These are phyloP conservation scores for Phylloporus sp. DNA, from an alignment of 1,284 basidiomycete genomes.

Conservation along the genomic window DNA sequence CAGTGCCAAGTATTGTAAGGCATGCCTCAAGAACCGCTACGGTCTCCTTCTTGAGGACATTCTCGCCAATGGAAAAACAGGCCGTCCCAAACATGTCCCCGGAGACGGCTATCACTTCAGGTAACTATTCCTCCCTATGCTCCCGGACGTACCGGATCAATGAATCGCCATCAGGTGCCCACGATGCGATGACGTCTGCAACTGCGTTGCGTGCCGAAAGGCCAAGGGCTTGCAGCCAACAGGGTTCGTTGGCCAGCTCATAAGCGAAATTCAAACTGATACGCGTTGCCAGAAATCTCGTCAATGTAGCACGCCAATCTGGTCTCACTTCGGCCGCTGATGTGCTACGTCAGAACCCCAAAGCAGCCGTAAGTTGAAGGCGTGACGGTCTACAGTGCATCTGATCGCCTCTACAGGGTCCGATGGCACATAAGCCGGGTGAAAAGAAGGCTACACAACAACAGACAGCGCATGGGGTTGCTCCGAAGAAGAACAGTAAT, in stretches of 20 bases:
- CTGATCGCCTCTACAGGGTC: slow-evolving; percentile 27
- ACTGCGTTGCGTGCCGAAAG: slow-evolving; percentile 67
- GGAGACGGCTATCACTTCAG: slow-evolving; percentile 54
- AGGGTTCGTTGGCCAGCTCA: slow-evolving; percentile 45
- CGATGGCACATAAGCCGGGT: slow-evolving; percentile 36
- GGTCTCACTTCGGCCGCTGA: slow-evolving; percentile 45
- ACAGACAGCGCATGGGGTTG: slow-evolving; percentile 4
- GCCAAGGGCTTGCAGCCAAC: slow-evolving; percentile 59
- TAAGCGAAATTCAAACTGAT: slow-evolving; percentile 9
- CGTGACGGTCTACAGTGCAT: slow-evolving; percentile 1
- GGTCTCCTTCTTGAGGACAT: slow-evolving; percentile 55
- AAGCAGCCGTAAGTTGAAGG: slow-evolving; percentile 36
- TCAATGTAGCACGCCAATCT: slow-evolving; percentile 39
- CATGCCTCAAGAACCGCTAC: slow-evolving; percentile 71
- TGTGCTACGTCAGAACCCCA: slow-evolving; percentile 40
- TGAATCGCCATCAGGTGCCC: slow-evolving; percentile 56
- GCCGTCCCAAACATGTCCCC: slow-evolving; percentile 40
- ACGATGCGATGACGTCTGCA: slow-evolving; percentile 65
- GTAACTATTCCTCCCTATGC: slow-evolving; percentile 39
- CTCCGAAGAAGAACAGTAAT: slow-evolving; percentile 8
- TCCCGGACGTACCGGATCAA: slow-evolving; percentile 15
- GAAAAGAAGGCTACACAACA: slow-evolving; percentile 20
- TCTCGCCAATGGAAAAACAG: slow-evolving; percentile 34
- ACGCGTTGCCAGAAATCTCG: slow-evolving; percentile 39
- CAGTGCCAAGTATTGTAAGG: slow-evolving; percentile 60